Evolutionary conservation across 1,284 basidiomycete genomes (phyloP).

Genomic region (Sanguinoderma infundibulare): DNA sequence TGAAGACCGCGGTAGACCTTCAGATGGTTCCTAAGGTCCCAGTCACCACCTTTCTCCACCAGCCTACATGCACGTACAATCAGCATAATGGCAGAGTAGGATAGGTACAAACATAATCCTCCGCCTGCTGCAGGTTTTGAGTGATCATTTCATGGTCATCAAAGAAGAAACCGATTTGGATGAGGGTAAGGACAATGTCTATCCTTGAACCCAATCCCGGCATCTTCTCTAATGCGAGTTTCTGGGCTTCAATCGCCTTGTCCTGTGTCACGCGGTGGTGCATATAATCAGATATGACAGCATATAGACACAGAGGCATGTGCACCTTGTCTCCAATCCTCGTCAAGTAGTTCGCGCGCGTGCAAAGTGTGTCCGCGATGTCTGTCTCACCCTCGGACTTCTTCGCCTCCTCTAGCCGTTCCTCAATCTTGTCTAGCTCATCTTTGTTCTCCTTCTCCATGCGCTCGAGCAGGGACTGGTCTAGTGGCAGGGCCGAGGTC

Average conservation of each 20-base stretch:
- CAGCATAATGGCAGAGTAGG: background rate
- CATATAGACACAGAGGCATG: slow-evolving; percentile 1
- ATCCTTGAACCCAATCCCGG: slow-evolving; percentile 93
- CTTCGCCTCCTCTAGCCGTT: slow-evolving; percentile 83
- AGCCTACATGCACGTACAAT: slow-evolving; percentile 51
- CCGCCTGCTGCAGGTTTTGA: slow-evolving; percentile 79
- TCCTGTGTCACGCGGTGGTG: slow-evolving; percentile 52
- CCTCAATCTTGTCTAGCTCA: slow-evolving; percentile 80
- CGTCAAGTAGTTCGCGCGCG: slow-evolving; percentile 85
- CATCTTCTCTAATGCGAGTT: slow-evolving; percentile 89
- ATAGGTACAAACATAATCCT: slow-evolving; percentile 66
- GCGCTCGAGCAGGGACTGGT: slow-evolving; percentile 63
- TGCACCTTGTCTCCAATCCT: slow-evolving; percentile 90
- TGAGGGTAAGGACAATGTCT: slow-evolving; percentile 89
- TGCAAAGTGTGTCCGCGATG: slow-evolving; percentile 85
- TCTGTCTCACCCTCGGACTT: slow-evolving; percentile 95
- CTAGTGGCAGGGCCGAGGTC: slow-evolving; percentile 49
- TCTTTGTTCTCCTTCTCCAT: slow-evolving; percentile 81
- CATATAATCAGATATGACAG: background rate
- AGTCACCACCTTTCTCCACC: slow-evolving; percentile 96
- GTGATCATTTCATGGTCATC: slow-evolving; percentile 80
- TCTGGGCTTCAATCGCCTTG: slow-evolving; percentile 77
- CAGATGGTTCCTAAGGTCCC: slow-evolving; percentile 95
- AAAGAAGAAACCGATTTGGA: slow-evolving; percentile 93
- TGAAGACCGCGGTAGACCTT: slow-evolving; percentile 96